phyloP scores from a whole-genome alignment of 306 rosid species.

The Chamaecrista fasciculata region DNA sequence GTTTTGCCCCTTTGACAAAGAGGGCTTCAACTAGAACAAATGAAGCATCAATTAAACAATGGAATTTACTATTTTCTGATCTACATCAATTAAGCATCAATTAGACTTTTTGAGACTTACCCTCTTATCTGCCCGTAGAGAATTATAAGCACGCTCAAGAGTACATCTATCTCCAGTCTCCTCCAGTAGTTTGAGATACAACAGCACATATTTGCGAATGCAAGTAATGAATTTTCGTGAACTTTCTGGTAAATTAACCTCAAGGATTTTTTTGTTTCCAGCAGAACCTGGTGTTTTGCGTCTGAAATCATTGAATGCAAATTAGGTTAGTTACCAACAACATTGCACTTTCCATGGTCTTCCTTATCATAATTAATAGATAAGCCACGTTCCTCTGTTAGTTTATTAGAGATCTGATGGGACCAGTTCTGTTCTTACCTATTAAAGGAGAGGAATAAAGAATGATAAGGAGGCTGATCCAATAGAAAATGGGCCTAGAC shows the following conservation, averaged over 20 bases:
- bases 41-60: constrained; percentile 20
- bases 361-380: constrained; percentile 1
- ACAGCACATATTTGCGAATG: constrained; percentile 80
- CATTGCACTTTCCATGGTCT: constrained; percentile 25
- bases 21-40: constrained; percentile 12
- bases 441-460: too few species aligned
- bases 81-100: too few species aligned
- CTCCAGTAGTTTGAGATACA: constrained; percentile 89
- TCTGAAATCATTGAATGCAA: constrained; percentile 49
- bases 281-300: constrained; percentile 83
- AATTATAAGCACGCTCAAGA: constrained; percentile 88
- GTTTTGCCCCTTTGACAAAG: neutral
- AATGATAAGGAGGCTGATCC: too few species aligned
- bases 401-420: constrained; percentile 1
- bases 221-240: constrained; percentile 97
- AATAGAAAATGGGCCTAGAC: too few species aligned
- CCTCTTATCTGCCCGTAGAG: constrained; percentile 93
- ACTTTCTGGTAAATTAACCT: constrained; percentile 95
- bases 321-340: constrained; percentile 22
- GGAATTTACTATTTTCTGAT: neutral
- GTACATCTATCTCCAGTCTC: constrained; percentile 89
- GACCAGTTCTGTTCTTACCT: too few species aligned
- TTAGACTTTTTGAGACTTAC: constrained; percentile 42
- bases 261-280: constrained; percentile 72
- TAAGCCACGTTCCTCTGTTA: constrained; percentile 20